phyloP scores from a whole-genome alignment of 352 stramenopile genomes.

The Elongisporangium prolatum region DNA sequence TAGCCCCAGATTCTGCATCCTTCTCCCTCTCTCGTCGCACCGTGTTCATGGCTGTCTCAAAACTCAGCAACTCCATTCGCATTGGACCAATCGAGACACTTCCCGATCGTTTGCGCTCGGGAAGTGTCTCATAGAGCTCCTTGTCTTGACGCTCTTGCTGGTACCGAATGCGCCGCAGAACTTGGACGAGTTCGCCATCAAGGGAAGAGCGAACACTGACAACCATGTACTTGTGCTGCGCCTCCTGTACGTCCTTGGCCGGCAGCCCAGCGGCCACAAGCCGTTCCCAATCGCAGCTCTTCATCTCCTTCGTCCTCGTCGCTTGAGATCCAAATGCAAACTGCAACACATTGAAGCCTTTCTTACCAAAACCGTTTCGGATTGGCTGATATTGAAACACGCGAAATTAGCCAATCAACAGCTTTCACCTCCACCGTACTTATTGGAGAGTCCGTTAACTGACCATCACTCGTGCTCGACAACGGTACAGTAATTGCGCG shows the following conservation, averaged over 20 bases:
- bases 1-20: not conserved
- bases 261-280: not conserved
- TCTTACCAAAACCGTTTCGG: not conserved
- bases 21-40: not conserved
- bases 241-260: not conserved
- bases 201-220: not conserved
- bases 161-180: not conserved
- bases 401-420: not conserved
- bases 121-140: not conserved
- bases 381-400: not conserved
- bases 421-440: not conserved
- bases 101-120: not conserved
- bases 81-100: not conserved
- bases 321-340: not conserved
- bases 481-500: not conserved
- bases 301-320: not conserved
- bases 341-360: not conserved
- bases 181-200: not conserved
- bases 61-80: not conserved
- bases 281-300: not conserved
- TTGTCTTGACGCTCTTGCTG: not conserved
- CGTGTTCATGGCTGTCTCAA: not conserved
- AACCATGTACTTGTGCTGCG: constrained; percentile 1
- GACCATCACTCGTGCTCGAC: not conserved
- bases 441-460: too few species aligned